phyloP scores from a whole-genome alignment of 2,329 filamentous ascomycete species.

The Sphaerulina musiva region DNA sequence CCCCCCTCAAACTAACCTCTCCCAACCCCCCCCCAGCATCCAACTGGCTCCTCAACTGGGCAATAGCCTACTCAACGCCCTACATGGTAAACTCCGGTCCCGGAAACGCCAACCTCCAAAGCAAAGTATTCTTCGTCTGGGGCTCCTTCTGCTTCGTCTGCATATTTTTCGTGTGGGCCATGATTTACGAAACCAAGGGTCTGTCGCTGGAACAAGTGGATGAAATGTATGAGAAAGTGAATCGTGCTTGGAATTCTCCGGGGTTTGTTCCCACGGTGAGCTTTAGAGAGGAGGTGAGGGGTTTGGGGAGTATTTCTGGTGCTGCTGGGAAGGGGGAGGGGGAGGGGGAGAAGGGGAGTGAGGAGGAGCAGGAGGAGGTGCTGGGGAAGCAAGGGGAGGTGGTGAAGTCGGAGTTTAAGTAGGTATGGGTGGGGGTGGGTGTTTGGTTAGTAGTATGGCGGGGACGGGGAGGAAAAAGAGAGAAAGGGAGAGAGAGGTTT shows the following conservation, averaged over 20 bases:
- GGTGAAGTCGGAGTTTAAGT: too few species aligned
- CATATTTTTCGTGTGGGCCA: conserved; percentile 37
- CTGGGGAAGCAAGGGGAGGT: too few species aligned
- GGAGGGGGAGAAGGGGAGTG: too few species aligned
- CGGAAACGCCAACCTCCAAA: conserved; percentile 60
- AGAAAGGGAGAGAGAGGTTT: too few species aligned
- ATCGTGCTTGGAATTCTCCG: conserved; percentile 50
- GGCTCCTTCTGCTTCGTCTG: conserved; percentile 51
- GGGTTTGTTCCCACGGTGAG: conserved; percentile 46
- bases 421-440: too few species aligned
- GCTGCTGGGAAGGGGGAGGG: conserved; percentile 22
- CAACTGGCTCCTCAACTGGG: conserved; percentile 61
- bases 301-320: conserved; percentile 31
- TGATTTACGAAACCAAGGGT: conserved; percentile 78
- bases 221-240: conserved; percentile 63
- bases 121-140: conserved; percentile 56
- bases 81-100: conserved; percentile 62
- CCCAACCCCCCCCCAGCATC: conserved; percentile 17
- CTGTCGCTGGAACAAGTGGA: conserved; percentile 77
- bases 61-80: conserved; percentile 66
- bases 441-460: too few species aligned
- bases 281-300: conserved; percentile 42
- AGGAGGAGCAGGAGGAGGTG: too few species aligned
- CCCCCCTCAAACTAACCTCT: too few species aligned
- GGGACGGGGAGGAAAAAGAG: too few species aligned